Evolutionary conservation across 78 protist species (phyloP).

Genomic region (Anaeramoeba flamelloides): DNA sequence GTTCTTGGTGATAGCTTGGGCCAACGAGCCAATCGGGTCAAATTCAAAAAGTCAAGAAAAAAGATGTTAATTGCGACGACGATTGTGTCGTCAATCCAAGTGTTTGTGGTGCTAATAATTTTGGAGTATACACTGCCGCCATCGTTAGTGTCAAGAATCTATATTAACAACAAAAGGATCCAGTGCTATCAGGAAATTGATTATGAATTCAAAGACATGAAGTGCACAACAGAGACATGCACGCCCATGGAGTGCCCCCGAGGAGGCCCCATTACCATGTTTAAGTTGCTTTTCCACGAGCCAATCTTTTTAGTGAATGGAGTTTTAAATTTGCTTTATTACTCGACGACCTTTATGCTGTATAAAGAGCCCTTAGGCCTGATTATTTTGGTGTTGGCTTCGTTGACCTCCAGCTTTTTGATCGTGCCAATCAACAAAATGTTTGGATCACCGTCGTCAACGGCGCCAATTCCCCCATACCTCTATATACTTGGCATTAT

Average conservation of each 20-base stretch:
- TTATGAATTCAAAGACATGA: slow-evolving; percentile 8
- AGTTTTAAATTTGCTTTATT: slow-evolving; percentile 26
- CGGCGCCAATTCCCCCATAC: slow-evolving; percentile 4
- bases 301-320: slow-evolving; percentile 38
- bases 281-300: slow-evolving; percentile 6
- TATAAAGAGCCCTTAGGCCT: slow-evolving; percentile 42
- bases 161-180: background rate
- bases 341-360: slow-evolving; percentile 27
- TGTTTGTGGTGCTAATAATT: slow-evolving; percentile 25
- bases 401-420: slow-evolving; percentile 35
- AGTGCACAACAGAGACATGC: slow-evolving; percentile 24
- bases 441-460: slow-evolving; percentile 27
- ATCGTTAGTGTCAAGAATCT: slow-evolving; percentile 26
- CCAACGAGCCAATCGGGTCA: slow-evolving; percentile 31
- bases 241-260: slow-evolving; percentile 23
- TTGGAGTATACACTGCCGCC: slow-evolving; percentile 22
- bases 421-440: slow-evolving; percentile 24
- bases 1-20: slow-evolving; percentile 38
- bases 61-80: slow-evolving; percentile 33
- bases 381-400: slow-evolving; percentile 32
- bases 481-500: slow-evolving; percentile 31
- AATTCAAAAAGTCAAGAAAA: slow-evolving; percentile 13
- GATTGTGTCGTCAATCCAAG: slow-evolving; percentile 24
- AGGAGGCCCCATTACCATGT: slow-evolving; percentile 40
- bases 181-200: slow-evolving; percentile 30